phyloP scores from a whole-genome alignment of 805 yeast species.

The Kodamaea leandrae region DNA sequence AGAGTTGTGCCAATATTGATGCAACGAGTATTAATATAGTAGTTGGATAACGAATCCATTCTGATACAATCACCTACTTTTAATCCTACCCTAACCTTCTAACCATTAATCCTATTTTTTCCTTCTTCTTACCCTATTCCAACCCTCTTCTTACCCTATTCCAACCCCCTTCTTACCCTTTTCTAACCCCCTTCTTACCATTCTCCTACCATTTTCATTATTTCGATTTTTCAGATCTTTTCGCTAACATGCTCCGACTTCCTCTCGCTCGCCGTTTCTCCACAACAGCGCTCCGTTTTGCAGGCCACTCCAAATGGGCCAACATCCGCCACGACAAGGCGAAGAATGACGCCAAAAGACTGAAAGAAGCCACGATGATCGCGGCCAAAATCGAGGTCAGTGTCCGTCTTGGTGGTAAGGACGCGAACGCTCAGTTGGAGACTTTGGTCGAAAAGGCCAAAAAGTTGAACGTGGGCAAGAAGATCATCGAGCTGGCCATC shows the following conservation, averaged over 20 bases:
- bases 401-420: constrained; percentile 69
- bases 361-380: constrained; percentile 64
- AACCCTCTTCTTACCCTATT: not conserved
- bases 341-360: constrained; percentile 79
- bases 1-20: too few species aligned
- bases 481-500: constrained; percentile 82
- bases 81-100: not conserved
- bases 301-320: constrained; percentile 96
- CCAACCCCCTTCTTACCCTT: too few species aligned
- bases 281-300: constrained; percentile 25
- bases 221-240: too few species aligned
- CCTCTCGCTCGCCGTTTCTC: constrained; percentile 2
- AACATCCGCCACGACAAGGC: constrained; percentile 93
- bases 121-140: not conserved
- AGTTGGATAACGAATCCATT: too few species aligned
- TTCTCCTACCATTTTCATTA: too few species aligned
- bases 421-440: constrained; percentile 60
- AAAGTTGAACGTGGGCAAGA: constrained; percentile 73
- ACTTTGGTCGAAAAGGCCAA: constrained; percentile 78
- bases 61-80: too few species aligned
- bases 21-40: too few species aligned
- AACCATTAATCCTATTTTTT: not conserved
- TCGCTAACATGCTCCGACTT: constrained; percentile 3
- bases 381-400: constrained; percentile 74
- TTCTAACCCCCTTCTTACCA: too few species aligned